Conservation (phyloP, 352 stramenopile species). For the Globisporangium splendens region DNA sequence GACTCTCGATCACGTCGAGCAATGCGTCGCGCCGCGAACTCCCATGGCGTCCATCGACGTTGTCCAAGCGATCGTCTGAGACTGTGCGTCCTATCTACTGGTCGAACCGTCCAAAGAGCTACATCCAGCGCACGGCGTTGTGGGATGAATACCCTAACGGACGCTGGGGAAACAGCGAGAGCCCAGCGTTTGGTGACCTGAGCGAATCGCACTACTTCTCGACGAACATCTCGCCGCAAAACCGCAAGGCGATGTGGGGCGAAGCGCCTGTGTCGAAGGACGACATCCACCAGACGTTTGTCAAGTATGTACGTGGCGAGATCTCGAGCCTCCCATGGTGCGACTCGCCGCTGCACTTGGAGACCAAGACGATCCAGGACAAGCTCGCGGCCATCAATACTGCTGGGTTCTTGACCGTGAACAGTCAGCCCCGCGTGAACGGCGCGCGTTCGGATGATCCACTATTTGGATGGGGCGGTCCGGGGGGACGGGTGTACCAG, state of each 20-base stretch:
- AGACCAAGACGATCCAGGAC: conserved; percentile 90
- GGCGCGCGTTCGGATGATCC: conserved; percentile 88
- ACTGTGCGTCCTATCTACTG: conserved; percentile 97
- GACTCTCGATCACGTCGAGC: conserved; percentile 51
- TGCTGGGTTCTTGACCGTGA: conserved; percentile 95
- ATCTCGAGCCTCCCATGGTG: conserved; percentile 97
- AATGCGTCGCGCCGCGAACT: conserved; percentile 70
- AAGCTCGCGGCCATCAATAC: conserved; percentile 73
- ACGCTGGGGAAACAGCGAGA: conserved; percentile 94
- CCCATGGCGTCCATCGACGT: conserved; percentile 90
- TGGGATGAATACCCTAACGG: conserved; percentile 98
- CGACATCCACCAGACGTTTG: conserved; percentile 96
- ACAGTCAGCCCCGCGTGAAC: conserved; percentile 92
- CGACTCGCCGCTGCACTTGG: conserved; percentile 92
- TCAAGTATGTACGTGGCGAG: conserved; percentile 94
- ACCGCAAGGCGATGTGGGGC: conserved; percentile 94
- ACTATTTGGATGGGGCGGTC: conserved; percentile 96
- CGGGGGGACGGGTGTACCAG: conserved; percentile 96
- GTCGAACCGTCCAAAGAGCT: conserved; percentile 97
- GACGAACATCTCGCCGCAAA: conserved; percentile 45
- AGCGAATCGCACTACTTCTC: conserved; percentile 95
- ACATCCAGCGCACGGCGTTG: conserved; percentile 95
- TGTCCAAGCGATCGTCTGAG: conserved; percentile 86
- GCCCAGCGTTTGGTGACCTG: conserved; percentile 94
- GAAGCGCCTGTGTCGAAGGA: conserved; percentile 81